Base-by-base conservation (phyloP, 371 early-diverging fungal genomes). In the Mucor racemosus region DNA sequence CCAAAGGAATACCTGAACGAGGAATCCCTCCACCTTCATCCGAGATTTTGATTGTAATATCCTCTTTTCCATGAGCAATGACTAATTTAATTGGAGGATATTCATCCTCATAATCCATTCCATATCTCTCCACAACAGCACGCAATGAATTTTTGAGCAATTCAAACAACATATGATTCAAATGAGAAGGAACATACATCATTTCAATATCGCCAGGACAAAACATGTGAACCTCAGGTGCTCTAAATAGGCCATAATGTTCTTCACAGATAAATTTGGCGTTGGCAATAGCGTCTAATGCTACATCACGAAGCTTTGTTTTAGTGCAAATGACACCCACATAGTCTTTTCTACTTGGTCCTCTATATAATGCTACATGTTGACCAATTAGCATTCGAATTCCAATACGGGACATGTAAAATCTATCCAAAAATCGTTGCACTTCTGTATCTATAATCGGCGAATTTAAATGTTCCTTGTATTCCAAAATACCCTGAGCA, bases 101-200 rank as follows among this genome's bases (percentile, higher is more conserved):
- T 41, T 86, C 85, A 58, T 96, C 97, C 15, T 88, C 90, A 58
- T 79, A 78, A 66, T 97, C 97, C 41, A 86, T 82, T 35, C 97
- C 97, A 75, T 90, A 92, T 58, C 89, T 81, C 78, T 98, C 98
- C 26, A 98, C 96, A 7, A 96, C 93, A 17, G 98, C 98, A 42
- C 98, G 91, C 65, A 97, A 86, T 33, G 93, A 92, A 81, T 98
- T 98, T 80, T 98, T 98, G 60, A 98, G 79, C 60, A 98, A 84
- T 85, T 98, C 98, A 83, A 98, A 98, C n/a, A 98, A 67, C 97
- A 97, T 96, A 77, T 98, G 98, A 76, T 94, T 95, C 72, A 98
- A 82, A 79, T 97, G 97, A 21, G 91, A 90, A 6, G 97, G 97
- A 41, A 97, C 95, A 76, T 98, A 98, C 94, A 95, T 96, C 73